Conservation (phyloP, 805 yeast genomes). For the Saturnispora zaruensis region DNA sequence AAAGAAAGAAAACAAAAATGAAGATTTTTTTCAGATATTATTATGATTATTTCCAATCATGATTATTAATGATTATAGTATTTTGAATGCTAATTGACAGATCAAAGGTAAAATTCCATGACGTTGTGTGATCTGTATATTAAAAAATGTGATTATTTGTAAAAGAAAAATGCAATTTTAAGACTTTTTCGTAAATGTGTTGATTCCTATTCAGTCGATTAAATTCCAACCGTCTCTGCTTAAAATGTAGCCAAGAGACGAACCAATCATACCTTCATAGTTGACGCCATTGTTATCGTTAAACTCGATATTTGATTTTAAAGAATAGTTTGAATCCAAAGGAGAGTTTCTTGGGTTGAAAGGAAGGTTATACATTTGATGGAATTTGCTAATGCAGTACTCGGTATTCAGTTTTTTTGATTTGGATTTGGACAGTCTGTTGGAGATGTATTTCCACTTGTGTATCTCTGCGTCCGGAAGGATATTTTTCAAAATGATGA, state of each 20-base stretch:
- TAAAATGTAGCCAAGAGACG: conserved; percentile 27
- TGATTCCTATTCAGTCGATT: conserved; percentile 9
- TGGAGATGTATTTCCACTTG: conserved; percentile 29
- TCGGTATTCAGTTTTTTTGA: conserved; percentile 27
- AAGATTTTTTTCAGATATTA: not conserved
- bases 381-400: conserved; percentile 25
- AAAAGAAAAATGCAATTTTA: not conserved
- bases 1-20: not conserved
- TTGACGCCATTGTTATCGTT: conserved; percentile 11
- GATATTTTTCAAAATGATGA: conserved; percentile 21
- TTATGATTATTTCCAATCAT: not conserved
- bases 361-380: conserved; percentile 27
- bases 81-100: not conserved
- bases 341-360: conserved; percentile 22
- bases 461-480: conserved; percentile 27
- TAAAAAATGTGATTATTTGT: not conserved
- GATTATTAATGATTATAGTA: too few relatives aligned
- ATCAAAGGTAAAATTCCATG: not conserved
- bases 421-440: conserved; percentile 24
- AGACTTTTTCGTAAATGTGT: not conserved
- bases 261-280: conserved; percentile 28
- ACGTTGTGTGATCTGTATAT: not conserved
- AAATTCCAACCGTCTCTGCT: conserved; percentile 27
- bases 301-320: conserved; percentile 12
- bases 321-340: conserved; percentile 18